Evolutionary conservation across 257 asterid species (phyloP).

Genomic region (Solanum sejunctum): DNA sequence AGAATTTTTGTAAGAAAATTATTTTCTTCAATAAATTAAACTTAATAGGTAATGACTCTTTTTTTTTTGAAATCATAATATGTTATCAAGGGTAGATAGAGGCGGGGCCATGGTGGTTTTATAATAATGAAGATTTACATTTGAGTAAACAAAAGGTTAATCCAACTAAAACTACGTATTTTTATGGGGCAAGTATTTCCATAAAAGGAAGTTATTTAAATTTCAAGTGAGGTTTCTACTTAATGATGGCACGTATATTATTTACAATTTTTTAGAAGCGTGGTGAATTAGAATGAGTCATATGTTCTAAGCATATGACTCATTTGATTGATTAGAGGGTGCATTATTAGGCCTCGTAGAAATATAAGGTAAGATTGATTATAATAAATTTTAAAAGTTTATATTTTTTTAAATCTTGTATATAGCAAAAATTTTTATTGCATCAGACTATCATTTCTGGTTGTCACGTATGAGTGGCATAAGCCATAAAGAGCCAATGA

Average conservation of each 20-base stretch:
- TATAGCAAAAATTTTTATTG: too few species aligned
- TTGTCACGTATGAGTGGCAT: too few species aligned
- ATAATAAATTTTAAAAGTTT: too few species aligned
- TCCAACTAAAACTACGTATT: background rate
- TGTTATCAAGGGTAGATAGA: background rate
- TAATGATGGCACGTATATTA: background rate
- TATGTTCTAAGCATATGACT: too few species aligned
- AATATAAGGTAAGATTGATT: too few species aligned
- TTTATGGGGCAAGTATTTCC: background rate
- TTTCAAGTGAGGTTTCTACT: background rate
- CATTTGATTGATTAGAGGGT: too few species aligned
- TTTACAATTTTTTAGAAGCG: background rate
- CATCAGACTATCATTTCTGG: too few species aligned
- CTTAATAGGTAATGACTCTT: background rate
- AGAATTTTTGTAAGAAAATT: too few species aligned
- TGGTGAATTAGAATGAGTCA: background rate
- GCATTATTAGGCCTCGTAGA: too few species aligned
- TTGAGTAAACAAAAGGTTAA: background rate
- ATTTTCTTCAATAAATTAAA: too few species aligned
- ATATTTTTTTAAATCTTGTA: too few species aligned
- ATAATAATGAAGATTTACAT: background rate
- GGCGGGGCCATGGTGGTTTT: background rate
- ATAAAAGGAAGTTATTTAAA: background rate
- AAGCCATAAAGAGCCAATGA: too few species aligned
- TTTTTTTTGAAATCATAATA: background rate